Conservation (phyloP, 2,329 filamentous ascomycete genomes). For the Aspergillus brunneoviolaceus region DNA sequence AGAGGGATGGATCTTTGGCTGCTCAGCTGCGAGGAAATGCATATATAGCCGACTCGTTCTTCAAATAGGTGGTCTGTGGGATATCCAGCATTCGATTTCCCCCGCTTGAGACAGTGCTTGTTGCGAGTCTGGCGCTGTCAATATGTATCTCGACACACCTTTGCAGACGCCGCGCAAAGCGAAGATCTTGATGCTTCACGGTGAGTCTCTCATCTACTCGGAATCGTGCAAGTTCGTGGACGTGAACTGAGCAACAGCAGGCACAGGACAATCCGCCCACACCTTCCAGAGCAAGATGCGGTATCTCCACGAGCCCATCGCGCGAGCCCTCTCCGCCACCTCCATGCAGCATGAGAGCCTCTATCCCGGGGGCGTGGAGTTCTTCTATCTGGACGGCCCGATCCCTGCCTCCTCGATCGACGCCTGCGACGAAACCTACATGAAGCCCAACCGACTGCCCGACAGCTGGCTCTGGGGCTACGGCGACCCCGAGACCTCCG, state of each 20-base stretch:
- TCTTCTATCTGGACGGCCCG: not conserved
- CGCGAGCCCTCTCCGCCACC: not conserved
- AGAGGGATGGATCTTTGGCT: not conserved
- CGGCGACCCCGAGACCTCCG: not conserved
- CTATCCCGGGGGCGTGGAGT: not conserved
- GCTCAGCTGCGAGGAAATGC: too few relatives aligned
- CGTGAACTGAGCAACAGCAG: not conserved
- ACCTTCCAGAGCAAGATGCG: not conserved
- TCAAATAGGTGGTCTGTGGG: too few relatives aligned
- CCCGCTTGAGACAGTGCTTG: too few relatives aligned
- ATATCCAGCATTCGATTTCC: too few relatives aligned
- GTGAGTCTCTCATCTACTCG: not conserved
- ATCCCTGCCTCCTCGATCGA: not conserved
- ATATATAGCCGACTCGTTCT: too few relatives aligned
- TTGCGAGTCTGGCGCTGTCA: too few relatives aligned
- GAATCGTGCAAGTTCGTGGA: not conserved
- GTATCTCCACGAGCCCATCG: not conserved
- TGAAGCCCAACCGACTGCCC: not conserved
- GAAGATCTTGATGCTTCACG: slow-evolving; percentile 1
- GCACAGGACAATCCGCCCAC: not conserved
- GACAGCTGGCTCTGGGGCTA: slow-evolving; percentile 1
- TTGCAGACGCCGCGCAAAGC: not conserved
- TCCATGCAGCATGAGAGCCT: not conserved
- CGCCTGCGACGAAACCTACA: not conserved
- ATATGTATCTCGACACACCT: not conserved